Base-by-base conservation (phyloP, 371 early-diverging fungal genomes). In the Mucor indicus region DNA sequence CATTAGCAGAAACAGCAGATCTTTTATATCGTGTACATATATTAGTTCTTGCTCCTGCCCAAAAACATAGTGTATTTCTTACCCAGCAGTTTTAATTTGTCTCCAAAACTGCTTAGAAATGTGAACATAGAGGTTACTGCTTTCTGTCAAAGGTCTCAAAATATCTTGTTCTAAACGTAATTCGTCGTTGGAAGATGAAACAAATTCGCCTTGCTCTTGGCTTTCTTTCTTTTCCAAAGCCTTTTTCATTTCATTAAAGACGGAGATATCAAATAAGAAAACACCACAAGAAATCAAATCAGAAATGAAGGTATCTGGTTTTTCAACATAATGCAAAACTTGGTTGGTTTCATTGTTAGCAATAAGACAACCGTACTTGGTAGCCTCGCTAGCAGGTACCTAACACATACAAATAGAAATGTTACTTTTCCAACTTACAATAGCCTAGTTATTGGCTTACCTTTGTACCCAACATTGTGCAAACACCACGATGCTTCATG, bases 251-350 rank as follows among this genome's bases (percentile, higher is more conserved):
- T 86, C 86, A 48, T 68, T 72, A 72, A 98, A 95, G 38, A 98
- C 86, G 38, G 86, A 76, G 44, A 73, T 68, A 62, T 87, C 84
- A 69, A 98, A 95, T 48, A 96, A 70, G 61, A 92, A 95, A 23
- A 95, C 87, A 57, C 98, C 98, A 44, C 95, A 93, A 16, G 91
- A 91, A 57, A 93, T 93, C 60, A 92, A 57, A 64, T 97, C 91
- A 43, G 92, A 91, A 51, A 97, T 81, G 60, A 91, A 95, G 0
- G 92, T 80, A 62, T 95, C 93, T 13, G 96, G 98, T 73, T 98
- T 98, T 63, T 98, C 96, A 24, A 95, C 98, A 67, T 96, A 98
- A 70, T 98, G 98, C 48, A 91, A 75, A 0, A 96, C 95, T 62
- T 93, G 86, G 38, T 83, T 69, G 15, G 89, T 91, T 29, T 85